Percentiles rank a stretch among this genome's conserved stretches.
Evolutionary conservation across 306 rosid genomes (phyloP).

Genomic region (Acacia acuminata): DNA sequence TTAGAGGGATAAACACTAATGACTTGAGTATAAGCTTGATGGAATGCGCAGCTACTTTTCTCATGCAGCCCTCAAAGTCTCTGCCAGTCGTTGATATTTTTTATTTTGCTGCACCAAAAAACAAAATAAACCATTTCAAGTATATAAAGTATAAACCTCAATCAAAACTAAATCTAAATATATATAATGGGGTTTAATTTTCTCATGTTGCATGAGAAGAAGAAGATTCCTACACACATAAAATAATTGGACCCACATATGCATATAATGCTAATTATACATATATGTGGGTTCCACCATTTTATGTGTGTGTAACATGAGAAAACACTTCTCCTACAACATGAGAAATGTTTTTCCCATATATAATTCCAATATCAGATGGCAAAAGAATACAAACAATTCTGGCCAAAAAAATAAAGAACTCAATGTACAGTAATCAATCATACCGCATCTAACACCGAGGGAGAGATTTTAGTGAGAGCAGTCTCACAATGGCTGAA

Average conservation of each 20-base stretch:
- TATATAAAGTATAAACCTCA: not conserved
- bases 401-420: not conserved
- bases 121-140: conserved; percentile 17
- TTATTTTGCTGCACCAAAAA: conserved; percentile 41
- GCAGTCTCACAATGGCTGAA: conserved; percentile 44
- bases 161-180: not conserved
- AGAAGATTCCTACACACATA: too few species aligned
- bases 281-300: too few species aligned
- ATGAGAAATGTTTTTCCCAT: too few species aligned
- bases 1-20: too few species aligned
- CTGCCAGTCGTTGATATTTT: conserved; percentile 39
- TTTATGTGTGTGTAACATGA: too few species aligned
- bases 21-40: too few species aligned
- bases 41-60: not conserved
- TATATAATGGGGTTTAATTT: too few species aligned
- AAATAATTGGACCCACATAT: too few species aligned
- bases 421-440: not conserved
- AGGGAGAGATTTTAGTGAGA: conserved; percentile 36
- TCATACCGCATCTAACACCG: conserved; percentile 42
- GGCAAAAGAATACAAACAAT: not conserved
- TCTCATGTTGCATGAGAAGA: too few species aligned
- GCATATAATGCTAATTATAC: too few species aligned
- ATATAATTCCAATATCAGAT: not conserved
- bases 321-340: too few species aligned
- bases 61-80: conserved; percentile 36